Conservation (phyloP, 2,329 filamentous ascomycete species). For the Penicillium sp. region DNA sequence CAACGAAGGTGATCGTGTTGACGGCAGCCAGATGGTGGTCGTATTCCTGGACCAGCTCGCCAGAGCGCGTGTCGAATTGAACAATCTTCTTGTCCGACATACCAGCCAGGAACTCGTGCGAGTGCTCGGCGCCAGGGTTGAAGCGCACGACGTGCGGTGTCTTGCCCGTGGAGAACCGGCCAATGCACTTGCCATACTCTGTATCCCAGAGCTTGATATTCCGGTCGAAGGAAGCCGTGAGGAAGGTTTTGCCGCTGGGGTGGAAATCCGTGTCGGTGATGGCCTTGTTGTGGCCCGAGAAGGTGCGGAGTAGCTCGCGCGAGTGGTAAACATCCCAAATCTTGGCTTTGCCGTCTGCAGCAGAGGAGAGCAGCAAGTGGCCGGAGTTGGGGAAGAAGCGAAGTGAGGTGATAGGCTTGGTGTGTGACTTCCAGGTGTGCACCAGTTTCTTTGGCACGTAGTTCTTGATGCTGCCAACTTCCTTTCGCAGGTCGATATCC, state of each 20-base stretch:
- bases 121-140: constrained; percentile 76
- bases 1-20: constrained; percentile 96
- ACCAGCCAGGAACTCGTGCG: constrained; percentile 90
- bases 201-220: constrained; percentile 99
- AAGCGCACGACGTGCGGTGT: constrained; percentile 94
- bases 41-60: constrained; percentile 91
- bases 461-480: constrained; percentile 78
- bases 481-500: constrained; percentile 82
- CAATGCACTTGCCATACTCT: constrained; percentile 86
- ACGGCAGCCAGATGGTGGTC: constrained; percentile 97
- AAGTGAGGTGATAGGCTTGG: constrained; percentile 82
- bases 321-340: constrained; percentile 95
- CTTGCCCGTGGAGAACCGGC: constrained; percentile 89
- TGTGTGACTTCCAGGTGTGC: constrained; percentile 84
- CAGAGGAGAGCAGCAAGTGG: constrained; percentile 86
- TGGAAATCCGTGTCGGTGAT: constrained; percentile 91
- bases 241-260: constrained; percentile 77
- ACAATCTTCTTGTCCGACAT: constrained; percentile 99
- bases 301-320: constrained; percentile 86
- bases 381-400: constrained; percentile 89
- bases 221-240: constrained; percentile 90
- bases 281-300: constrained; percentile 85
- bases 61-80: constrained; percentile 87
- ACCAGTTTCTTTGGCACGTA: constrained; percentile 94
- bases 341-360: constrained; percentile 87